These are phyloP conservation scores for Gilbertella persicaria DNA, from an alignment of 371 early-diverging fungal genomes.

Conservation along the genomic window DNA sequence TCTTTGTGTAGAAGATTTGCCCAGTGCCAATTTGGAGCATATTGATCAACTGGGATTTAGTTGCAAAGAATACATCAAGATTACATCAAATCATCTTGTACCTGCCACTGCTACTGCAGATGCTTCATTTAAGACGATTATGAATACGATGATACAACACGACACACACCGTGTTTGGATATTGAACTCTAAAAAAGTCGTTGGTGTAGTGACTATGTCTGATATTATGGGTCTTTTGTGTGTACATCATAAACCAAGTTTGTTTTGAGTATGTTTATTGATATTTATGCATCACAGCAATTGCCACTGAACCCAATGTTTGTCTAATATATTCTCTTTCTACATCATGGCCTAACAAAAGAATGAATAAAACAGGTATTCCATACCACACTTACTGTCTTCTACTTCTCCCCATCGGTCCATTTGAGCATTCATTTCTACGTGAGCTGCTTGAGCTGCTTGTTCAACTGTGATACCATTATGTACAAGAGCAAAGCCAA, in stretches of 20 bases:
- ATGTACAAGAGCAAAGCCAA: slow-evolving; percentile 82
- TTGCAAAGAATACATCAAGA: slow-evolving; percentile 53
- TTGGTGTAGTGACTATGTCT: slow-evolving; percentile 59
- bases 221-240: slow-evolving; percentile 49
- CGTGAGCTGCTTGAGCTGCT: slow-evolving; percentile 79
- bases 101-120: slow-evolving; percentile 35
- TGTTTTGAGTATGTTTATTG: slow-evolving; percentile 15
- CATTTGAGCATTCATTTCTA: slow-evolving; percentile 88
- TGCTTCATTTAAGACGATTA: slow-evolving; percentile 30
- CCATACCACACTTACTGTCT: slow-evolving; percentile 60
- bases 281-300: slow-evolving; percentile 41
- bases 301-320: slow-evolving; percentile 53
- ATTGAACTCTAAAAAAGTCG: slow-evolving; percentile 35
- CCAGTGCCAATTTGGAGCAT: slow-evolving; percentile 43
- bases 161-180: slow-evolving; percentile 64
- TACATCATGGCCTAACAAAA: slow-evolving; percentile 49
- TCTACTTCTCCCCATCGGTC: slow-evolving; percentile 93
- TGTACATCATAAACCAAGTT: slow-evolving; percentile 12
- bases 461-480: slow-evolving; percentile 73
- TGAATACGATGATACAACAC: slow-evolving; percentile 40
- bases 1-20: slow-evolving; percentile 54
- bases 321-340: slow-evolving; percentile 54
- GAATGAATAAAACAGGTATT: background rate
- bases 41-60: slow-evolving; percentile 41
- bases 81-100: slow-evolving; percentile 14